A percentile compares a stretch with the other conserved stretches of the same genome.
Evolutionary conservation across 2,329 filamentous ascomycete genomes (phyloP).

Genomic region (Penicillium sp.): DNA sequence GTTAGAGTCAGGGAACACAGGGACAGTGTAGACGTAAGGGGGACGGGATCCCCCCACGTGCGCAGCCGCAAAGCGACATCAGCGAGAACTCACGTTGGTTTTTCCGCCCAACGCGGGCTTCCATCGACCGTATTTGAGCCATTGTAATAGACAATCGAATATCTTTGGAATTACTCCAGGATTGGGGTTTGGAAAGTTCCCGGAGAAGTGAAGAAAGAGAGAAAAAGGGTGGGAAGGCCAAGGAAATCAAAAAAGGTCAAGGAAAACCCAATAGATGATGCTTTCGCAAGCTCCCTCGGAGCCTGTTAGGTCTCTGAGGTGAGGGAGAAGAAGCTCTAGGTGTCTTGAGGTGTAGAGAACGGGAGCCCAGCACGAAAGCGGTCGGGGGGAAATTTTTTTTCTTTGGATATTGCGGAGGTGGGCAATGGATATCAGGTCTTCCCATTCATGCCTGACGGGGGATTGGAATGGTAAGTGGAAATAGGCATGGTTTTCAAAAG

Average conservation of each 20-base stretch:
- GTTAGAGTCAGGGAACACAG: constrained; percentile 21
- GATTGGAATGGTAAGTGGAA: constrained; percentile 34
- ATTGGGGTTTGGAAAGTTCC: background rate
- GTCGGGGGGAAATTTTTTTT: constrained; percentile 35
- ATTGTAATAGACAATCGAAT: constrained; percentile 31
- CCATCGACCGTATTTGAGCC: constrained; percentile 48
- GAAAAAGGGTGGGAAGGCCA: constrained; percentile 8
- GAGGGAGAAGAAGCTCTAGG: constrained; percentile 16
- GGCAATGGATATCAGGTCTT: constrained; percentile 34
- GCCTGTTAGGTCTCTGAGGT: constrained; percentile 15
- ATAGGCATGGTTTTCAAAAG: constrained; percentile 39
- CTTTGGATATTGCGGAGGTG: constrained; percentile 17
- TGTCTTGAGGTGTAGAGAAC: background rate
- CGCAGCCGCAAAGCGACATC: constrained; percentile 8
- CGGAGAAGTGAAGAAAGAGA: constrained; percentile 8
- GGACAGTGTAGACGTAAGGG: constrained; percentile 8
- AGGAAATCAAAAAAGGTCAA: background rate
- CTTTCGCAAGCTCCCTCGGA: constrained; percentile 26
- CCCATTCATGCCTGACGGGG: constrained; percentile 50
- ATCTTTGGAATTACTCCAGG: constrained; percentile 4
- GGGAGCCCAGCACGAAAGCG: constrained; percentile 23
- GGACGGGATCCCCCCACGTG: constrained; percentile 24
- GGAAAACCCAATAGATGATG: background rate
- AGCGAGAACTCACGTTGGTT: constrained; percentile 50
- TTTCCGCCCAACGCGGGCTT: constrained; percentile 48